These are phyloP conservation scores for Chlamydomonas incerta DNA, from an alignment of 139 green algal genomes.

Conservation along the genomic window DNA sequence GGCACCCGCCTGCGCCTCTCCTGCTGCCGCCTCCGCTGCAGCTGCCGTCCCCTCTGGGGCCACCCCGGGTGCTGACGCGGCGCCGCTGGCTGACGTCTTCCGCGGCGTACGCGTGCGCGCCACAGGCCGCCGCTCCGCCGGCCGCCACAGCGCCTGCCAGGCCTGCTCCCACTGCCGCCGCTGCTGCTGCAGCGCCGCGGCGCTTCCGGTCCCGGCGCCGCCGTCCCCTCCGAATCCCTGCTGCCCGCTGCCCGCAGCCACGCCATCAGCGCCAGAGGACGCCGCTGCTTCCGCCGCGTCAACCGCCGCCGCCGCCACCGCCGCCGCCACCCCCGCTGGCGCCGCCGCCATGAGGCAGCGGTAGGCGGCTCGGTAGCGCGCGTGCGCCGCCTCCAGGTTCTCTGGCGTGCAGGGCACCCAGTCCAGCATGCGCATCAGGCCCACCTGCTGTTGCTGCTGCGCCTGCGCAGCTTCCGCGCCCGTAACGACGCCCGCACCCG, in stretches of 20 bases:
- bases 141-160: background rate
- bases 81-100: too few species aligned
- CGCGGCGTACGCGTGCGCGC: too few species aligned
- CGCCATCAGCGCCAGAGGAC: too few species aligned
- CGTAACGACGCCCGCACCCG: too few species aligned
- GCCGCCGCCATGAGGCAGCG: conserved; percentile 18
- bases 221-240: background rate
- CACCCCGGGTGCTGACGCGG: too few species aligned
- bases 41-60: too few species aligned
- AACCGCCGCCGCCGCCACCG: background rate
- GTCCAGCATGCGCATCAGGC: background rate
- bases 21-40: too few species aligned
- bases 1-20: too few species aligned
- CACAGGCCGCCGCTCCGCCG: background rate
- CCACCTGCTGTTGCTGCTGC: background rate
- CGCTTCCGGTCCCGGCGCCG: too few species aligned
- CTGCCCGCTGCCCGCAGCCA: too few species aligned
- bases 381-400: conserved; percentile 23
- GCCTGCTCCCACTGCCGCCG: too few species aligned
- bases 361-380: background rate
- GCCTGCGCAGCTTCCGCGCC: background rate
- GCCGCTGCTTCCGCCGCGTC: background rate
- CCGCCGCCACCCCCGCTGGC: background rate
- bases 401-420: conserved; percentile 18
- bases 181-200: too few species aligned